phyloP scores from a whole-genome alignment of 306 rosid genomes.

The Rosa persica region DNA sequence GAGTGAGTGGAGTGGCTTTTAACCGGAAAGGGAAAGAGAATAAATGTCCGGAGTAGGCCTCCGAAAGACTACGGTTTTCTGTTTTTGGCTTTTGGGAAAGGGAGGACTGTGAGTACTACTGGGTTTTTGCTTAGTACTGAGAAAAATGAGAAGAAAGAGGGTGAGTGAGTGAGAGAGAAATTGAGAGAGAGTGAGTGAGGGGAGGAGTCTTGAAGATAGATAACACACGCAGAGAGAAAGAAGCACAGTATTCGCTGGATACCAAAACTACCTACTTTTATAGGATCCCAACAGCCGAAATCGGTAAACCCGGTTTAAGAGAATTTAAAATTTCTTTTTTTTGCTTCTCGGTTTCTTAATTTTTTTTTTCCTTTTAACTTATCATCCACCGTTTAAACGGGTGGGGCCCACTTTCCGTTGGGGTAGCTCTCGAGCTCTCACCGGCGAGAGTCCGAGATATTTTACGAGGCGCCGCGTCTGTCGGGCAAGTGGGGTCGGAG shows the following conservation, averaged over 20 bases:
- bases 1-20: constrained; percentile 38
- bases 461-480: constrained; percentile 36
- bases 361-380: no score
- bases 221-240: constrained; percentile 11
- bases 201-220: not conserved
- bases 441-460: constrained; percentile 24
- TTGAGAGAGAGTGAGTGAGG: not conserved
- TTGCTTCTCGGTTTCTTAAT: not conserved
- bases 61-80: not conserved
- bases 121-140: not conserved
- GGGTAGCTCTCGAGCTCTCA: not conserved
- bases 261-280: constrained; percentile 43
- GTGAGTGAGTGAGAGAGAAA: not conserved
- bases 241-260: constrained; percentile 18
- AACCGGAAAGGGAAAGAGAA: constrained; percentile 43
- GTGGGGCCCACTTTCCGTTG: not conserved
- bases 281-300: constrained; percentile 57
- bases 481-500: not conserved
- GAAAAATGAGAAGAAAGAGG: not conserved
- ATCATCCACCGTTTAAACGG: not conserved
- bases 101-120: no score
- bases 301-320: constrained; percentile 33
- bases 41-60: constrained; percentile 25
- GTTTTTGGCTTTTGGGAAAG: not conserved
- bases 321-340: not conserved